These are phyloP conservation scores for Malus asiatica DNA, from an alignment of 306 rosid species.

Conservation along the genomic window DNA sequence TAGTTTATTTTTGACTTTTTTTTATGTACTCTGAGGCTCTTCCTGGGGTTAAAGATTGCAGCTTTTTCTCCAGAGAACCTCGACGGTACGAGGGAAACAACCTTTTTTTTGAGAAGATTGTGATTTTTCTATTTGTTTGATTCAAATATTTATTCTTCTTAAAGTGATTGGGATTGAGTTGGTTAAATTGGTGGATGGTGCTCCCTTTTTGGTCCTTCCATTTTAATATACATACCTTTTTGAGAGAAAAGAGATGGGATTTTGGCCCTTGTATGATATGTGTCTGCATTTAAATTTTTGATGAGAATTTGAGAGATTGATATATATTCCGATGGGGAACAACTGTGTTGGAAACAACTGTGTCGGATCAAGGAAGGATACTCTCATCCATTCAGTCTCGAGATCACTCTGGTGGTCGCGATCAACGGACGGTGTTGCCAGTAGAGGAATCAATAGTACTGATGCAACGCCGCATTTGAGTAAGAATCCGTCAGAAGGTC, in stretches of 20 bases:
- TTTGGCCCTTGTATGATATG: background rate
- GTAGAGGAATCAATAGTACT: background rate
- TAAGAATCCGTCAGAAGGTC: constrained; percentile 3
- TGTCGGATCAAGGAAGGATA: constrained; percentile 36
- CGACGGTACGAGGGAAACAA: background rate
- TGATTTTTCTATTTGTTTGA: background rate
- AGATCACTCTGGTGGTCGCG: constrained; percentile 41
- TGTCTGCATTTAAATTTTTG: background rate
- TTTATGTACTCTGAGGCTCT: background rate
- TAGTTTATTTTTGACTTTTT: background rate
- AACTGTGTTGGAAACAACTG: constrained; percentile 79
- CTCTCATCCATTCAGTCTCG: constrained; percentile 20
- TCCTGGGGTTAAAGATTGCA: background rate
- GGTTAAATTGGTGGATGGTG: background rate
- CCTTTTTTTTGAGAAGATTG: background rate
- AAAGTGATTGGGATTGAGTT: background rate
- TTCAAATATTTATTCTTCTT: background rate
- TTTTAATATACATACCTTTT: background rate
- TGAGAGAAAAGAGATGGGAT: background rate
- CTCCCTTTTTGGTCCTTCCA: background rate
- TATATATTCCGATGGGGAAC: constrained; percentile 60
- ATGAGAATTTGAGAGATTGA: background rate
- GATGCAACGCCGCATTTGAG: background rate
- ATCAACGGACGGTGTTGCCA: constrained; percentile 11
- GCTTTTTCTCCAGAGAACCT: background rate